Evolutionary conservation across 2,329 filamentous ascomycete genomes (phyloP), one percentile per base, ranked within the genome.

Genomic region (Colletotrichum tamarilloi): DNA sequence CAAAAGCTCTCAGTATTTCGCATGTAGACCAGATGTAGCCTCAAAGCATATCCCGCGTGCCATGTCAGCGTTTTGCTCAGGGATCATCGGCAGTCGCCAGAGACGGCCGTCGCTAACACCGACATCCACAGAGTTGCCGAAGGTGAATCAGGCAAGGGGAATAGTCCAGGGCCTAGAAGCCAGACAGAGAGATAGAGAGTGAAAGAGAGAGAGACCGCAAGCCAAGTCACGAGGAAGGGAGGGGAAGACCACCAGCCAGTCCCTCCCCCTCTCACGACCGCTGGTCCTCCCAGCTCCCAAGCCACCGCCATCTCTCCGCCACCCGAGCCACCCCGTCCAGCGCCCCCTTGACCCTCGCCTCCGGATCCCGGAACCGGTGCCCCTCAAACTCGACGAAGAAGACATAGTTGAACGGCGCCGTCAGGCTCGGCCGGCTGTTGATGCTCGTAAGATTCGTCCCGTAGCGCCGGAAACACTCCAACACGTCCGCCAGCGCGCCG

Each of bases 331-430:
- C 85, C 75, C 88, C 88, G 63, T 84, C 84, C 79, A 95, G 81
- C 30, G 91, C 92, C 26, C 82, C 83, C 72, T 89, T 87, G 19
- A 95, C 92, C 74, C 86, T 85, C 4, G 87, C 88, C 65, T 88
- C 86, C 2, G 86, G 85, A 77, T 90, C 90, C 62, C 83, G 81
- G 68, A 81, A 77, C 76, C 83, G 84, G 80, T 90, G 88, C 1
- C 93, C 92, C 80, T 93, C 90, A 78, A 97, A 95, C 85, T 98
- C 96, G 35, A 98, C 92, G 80, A 98, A 95, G 84, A 98, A 98
- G 49, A 98, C 90, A 84, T 98, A 98, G 81, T 97, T 92, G 90
- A 97, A 98, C 24, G 93, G 91, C 76, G 86, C 84, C 52, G 89
- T 85, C 68, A 93, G 89, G 78, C 94, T 95, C 5, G 96, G 96